Evolutionary conservation across 2,329 filamentous ascomycete genomes (phyloP).

Genomic region (Fusarium pseudocircinatum): DNA sequence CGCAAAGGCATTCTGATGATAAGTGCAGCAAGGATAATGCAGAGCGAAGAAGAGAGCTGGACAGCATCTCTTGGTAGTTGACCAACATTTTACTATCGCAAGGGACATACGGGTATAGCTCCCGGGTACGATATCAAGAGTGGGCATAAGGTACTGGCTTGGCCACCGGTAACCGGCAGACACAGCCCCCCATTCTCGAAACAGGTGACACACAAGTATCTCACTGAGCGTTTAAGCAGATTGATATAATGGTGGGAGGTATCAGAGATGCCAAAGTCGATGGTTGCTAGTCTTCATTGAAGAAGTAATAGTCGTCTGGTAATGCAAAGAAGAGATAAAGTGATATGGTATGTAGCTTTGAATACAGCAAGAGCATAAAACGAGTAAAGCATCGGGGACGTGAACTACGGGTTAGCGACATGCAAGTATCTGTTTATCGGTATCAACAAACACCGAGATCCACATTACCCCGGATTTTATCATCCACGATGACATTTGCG

Average conservation of each 20-base stretch:
- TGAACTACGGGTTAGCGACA: background rate
- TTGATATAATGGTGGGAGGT: too few relatives aligned
- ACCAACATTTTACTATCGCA: background rate
- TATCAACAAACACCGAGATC: background rate
- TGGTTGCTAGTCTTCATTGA: too few relatives aligned
- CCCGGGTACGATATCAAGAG: background rate
- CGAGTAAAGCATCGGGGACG: background rate
- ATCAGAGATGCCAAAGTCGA: too few relatives aligned
- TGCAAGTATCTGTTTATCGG: background rate
- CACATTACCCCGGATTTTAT: background rate
- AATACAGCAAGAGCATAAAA: background rate
- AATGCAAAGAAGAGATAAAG: background rate
- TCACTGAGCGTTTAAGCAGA: background rate
- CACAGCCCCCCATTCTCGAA: background rate
- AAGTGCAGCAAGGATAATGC: fast-evolving
- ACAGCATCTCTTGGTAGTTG: fast-evolving
- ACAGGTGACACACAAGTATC: too few relatives aligned
- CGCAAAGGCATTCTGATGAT: too few relatives aligned
- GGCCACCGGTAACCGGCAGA: too few relatives aligned
- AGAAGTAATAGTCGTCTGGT: too few relatives aligned
- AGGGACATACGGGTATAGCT: too few relatives aligned
- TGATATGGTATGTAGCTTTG: too few relatives aligned
- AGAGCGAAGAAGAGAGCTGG: background rate
- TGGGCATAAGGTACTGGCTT: background rate
- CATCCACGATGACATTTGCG: background rate